These are phyloP conservation scores for Zea luxurians DNA, from an alignment of 176 grass and related monocot species.

Conservation along the genomic window DNA sequence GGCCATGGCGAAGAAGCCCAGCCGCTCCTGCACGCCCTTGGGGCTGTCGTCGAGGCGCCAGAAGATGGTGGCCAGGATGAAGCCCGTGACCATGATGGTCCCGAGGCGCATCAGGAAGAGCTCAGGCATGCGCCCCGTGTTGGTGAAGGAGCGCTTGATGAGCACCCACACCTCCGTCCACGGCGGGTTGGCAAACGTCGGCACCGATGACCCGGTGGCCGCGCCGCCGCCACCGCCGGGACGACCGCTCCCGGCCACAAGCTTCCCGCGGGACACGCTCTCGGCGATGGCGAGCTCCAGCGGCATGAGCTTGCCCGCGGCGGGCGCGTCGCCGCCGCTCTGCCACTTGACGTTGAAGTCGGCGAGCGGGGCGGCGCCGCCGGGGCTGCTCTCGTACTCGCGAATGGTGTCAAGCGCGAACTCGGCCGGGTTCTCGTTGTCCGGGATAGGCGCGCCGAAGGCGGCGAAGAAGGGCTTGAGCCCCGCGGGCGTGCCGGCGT, in stretches of 20 bases:
- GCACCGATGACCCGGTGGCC: conserved; percentile 16
- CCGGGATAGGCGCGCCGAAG: conserved; percentile 68
- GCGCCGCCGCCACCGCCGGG: neutral
- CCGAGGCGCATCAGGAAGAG: conserved; percentile 68
- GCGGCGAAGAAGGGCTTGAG: conserved; percentile 61
- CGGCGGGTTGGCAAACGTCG: conserved; percentile 71
- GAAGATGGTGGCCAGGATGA: conserved; percentile 93
- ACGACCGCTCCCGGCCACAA: conserved; percentile 49
- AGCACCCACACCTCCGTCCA: conserved; percentile 73
- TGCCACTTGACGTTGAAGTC: conserved; percentile 70
- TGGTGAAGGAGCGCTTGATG: conserved; percentile 68
- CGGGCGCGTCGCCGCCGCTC: conserved; percentile 22
- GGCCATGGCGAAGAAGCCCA: conserved; percentile 83
- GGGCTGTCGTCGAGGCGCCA: conserved; percentile 75
- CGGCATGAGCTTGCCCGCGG: neutral
- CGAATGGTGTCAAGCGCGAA: conserved; percentile 86
- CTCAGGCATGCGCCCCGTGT: conserved; percentile 89
- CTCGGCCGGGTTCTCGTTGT: conserved; percentile 87
- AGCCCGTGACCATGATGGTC: conserved; percentile 62
- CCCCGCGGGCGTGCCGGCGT: conserved; percentile 44
- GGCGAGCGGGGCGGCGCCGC: conserved; percentile 54
- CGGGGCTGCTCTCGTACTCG: conserved; percentile 51
- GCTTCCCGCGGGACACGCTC: conserved; percentile 67
- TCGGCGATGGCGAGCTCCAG: conserved; percentile 61
- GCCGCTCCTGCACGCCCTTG: conserved; percentile 70